phyloP scores from a whole-genome alignment of 2,329 filamentous ascomycete genomes.

The Diplodia sapinea region DNA sequence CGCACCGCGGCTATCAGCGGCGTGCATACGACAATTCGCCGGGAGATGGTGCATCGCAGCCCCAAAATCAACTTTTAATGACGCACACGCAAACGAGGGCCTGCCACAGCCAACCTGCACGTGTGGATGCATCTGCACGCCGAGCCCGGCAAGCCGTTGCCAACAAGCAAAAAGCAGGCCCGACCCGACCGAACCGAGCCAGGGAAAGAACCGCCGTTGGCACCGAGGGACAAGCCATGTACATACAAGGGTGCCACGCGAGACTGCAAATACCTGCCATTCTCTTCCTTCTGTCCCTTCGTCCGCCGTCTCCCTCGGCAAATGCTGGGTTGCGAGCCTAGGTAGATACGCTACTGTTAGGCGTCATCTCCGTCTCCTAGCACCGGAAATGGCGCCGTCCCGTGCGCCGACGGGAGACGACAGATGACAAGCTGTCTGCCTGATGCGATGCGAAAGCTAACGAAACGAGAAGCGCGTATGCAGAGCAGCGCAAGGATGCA shows the following conservation, averaged over 20 bases:
- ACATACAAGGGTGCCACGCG: constrained; percentile 21
- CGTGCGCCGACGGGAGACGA: not conserved
- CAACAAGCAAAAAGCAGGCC: constrained; percentile 17
- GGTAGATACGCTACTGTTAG: not conserved
- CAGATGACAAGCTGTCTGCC: constrained; percentile 16
- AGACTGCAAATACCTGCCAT: not conserved
- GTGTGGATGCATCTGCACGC: not conserved
- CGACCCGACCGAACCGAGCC: constrained; percentile 25
- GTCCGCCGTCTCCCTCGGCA: not conserved
- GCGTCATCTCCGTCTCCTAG: not conserved
- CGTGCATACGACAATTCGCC: constrained; percentile 4
- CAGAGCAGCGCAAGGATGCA: constrained; percentile 1
- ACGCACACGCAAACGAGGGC: not conserved
- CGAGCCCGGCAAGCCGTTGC: not conserved
- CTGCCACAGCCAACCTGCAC: constrained; percentile 1
- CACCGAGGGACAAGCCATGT: not conserved
- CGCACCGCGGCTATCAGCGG: not conserved
- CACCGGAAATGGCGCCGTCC: constrained; percentile 2
- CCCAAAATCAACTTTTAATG: not conserved
- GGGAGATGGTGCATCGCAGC: not conserved
- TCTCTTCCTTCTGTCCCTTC: not conserved
- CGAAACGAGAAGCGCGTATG: not conserved
- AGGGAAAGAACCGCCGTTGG: not conserved
- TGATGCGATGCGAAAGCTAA: constrained; percentile 7
- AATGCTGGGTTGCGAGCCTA: not conserved